Conservation (phyloP, 257 asterid species). For the Ocimum tenuiflorum region DNA sequence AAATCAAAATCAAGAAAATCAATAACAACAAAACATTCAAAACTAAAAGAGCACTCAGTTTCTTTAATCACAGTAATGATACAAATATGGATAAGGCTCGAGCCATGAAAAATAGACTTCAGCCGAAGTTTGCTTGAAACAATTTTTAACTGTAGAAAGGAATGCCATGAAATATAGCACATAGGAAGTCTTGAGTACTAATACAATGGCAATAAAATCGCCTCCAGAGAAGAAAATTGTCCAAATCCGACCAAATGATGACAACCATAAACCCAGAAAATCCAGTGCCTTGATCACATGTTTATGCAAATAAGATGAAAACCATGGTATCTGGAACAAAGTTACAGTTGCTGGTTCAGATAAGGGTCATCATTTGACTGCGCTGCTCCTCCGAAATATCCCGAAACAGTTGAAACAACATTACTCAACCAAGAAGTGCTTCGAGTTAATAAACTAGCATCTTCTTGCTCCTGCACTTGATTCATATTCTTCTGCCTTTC, state of each 20-base stretch:
- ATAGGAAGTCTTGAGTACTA: too few species aligned
- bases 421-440: constrained; percentile 71
- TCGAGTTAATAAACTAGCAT: constrained; percentile 38
- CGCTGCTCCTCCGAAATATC: constrained; percentile 41
- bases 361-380: constrained; percentile 45
- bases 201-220: too few species aligned
- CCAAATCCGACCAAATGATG: too few species aligned
- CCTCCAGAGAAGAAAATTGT: too few species aligned
- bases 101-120: too few species aligned
- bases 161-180: too few species aligned
- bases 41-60: too few species aligned
- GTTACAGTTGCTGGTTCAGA: constrained; percentile 61
- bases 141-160: too few species aligned
- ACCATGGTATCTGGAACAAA: not conserved
- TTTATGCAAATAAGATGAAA: not conserved
- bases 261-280: not conserved
- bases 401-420: constrained; percentile 46
- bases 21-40: not conserved
- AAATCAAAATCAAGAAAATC: not conserved
- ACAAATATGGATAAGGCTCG: too few species aligned
- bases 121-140: too few species aligned
- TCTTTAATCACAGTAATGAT: too few species aligned
- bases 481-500: constrained; percentile 35
- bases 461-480: constrained; percentile 33
- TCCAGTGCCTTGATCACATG: not conserved